A percentile compares a stretch with the other conserved stretches of the same genome.
Evolutionary conservation across 805 yeast species (phyloP).

Genomic region (Scheffersomyces ergatensis): DNA sequence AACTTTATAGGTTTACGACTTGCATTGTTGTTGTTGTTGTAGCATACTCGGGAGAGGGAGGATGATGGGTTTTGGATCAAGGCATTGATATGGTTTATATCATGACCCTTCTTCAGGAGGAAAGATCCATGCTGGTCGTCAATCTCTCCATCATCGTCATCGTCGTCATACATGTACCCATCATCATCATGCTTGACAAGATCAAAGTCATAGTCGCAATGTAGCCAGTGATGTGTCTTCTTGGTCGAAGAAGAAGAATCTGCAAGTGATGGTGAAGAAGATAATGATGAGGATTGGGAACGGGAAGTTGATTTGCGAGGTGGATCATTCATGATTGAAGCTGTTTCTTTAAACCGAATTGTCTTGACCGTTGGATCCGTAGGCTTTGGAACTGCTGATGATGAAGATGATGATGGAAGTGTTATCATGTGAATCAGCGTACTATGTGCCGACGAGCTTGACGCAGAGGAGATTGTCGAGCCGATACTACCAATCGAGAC

Average conservation of each 20-base stretch:
- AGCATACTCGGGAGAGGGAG: constrained; percentile 18
- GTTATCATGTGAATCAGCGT: background rate
- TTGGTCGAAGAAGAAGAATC: background rate
- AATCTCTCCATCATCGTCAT: background rate
- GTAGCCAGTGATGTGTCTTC: constrained; percentile 23
- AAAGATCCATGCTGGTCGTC: background rate
- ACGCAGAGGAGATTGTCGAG: background rate
- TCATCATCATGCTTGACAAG: constrained; percentile 14
- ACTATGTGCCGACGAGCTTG: background rate
- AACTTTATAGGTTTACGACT: constrained; percentile 9
- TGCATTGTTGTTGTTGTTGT: constrained; percentile 22
- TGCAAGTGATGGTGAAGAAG: background rate
- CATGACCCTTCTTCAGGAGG: constrained; percentile 11
- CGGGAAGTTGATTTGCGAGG: background rate
- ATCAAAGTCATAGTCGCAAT: constrained; percentile 29
- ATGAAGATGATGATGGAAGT: background rate
- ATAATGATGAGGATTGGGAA: constrained; percentile 1
- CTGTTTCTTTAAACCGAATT: too few species aligned
- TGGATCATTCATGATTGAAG: too few species aligned
- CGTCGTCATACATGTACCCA: constrained; percentile 9
- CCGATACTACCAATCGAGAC: background rate
- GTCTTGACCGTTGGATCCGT: constrained; percentile 1
- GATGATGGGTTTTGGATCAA: constrained; percentile 10
- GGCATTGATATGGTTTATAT: constrained; percentile 19
- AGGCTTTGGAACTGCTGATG: too few species aligned